phyloP scores from a whole-genome alignment of 2,329 filamentous ascomycete species.

The Trichophaea hybrida region DNA sequence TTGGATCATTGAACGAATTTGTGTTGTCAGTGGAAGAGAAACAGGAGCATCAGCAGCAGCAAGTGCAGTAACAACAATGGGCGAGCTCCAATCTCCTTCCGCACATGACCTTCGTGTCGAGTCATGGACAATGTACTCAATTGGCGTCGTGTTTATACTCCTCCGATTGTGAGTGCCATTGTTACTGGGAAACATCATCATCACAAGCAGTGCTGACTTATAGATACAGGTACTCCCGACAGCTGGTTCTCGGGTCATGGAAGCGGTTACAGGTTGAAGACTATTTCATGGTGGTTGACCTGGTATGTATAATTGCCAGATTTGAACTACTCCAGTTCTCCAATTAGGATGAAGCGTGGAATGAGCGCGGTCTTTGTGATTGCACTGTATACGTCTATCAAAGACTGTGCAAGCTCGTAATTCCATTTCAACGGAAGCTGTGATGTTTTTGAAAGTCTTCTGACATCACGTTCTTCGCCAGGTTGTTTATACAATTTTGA shows the following conservation, averaged over 20 bases:
- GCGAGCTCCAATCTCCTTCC: slow-evolving; percentile 6
- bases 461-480: background rate
- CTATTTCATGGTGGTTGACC: slow-evolving; percentile 41
- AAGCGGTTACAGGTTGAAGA: slow-evolving; percentile 42
- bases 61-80: no score
- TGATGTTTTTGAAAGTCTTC: no score
- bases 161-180: slow-evolving; percentile 33
- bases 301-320: slow-evolving; percentile 31
- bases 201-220: background rate
- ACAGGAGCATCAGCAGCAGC: no score
- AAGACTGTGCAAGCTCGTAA: background rate
- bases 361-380: no score
- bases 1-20: no score
- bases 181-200: background rate
- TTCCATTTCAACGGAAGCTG: no score
- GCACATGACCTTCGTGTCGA: slow-evolving; percentile 27
- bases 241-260: slow-evolving; percentile 34
- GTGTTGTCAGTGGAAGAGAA: no score
- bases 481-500: slow-evolving; percentile 39
- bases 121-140: slow-evolving; percentile 36
- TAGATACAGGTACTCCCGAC: slow-evolving; percentile 31
- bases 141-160: slow-evolving; percentile 33
- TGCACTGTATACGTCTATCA: background rate
- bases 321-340: background rate
- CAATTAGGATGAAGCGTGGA: no score